Conservation (phyloP, 1,284 basidiomycete genomes). For the Cutaneotrichosporon mucoides region DNA sequence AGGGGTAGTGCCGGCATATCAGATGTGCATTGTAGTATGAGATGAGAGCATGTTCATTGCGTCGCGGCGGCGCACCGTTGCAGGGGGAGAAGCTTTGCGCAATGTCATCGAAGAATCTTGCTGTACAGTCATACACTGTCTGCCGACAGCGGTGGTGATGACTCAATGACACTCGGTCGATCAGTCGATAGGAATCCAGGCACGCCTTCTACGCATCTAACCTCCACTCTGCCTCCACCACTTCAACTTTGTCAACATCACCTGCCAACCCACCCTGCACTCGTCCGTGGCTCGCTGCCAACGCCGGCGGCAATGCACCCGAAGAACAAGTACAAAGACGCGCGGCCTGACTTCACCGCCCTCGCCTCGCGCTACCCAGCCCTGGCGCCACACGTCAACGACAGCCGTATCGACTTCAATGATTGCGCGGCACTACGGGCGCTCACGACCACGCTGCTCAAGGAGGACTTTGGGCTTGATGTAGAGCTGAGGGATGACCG, state of each 20-base stretch:
- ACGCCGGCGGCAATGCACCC: slow-evolving; percentile 37
- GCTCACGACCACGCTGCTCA: slow-evolving; percentile 70
- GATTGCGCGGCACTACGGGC: slow-evolving; percentile 64
- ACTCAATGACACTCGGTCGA: too few species aligned
- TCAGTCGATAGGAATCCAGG: too few species aligned
- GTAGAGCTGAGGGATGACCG: slow-evolving; percentile 64
- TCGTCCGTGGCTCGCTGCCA: too few species aligned
- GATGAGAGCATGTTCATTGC: slow-evolving; percentile 15
- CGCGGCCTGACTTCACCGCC: slow-evolving; percentile 60
- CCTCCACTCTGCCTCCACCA: too few species aligned
- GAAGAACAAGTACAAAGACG: slow-evolving; percentile 44
- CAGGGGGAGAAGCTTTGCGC: too few species aligned
- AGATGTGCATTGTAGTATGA: slow-evolving; percentile 20
- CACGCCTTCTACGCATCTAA: too few species aligned
- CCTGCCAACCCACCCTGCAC: too few species aligned
- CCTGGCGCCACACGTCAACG: slow-evolving; percentile 58
- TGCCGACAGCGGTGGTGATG: too few species aligned
- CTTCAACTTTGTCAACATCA: too few species aligned
- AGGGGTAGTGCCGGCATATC: not conserved
- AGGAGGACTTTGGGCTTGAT: slow-evolving; percentile 65
- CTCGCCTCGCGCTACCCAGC: slow-evolving; percentile 60
- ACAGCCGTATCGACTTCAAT: slow-evolving; percentile 64
- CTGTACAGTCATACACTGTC: too few species aligned
- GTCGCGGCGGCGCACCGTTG: too few species aligned
- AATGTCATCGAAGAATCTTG: too few species aligned